Evolutionary conservation across 371 early-diverging fungal genomes (phyloP).

Genomic region (Circinella minor): DNA sequence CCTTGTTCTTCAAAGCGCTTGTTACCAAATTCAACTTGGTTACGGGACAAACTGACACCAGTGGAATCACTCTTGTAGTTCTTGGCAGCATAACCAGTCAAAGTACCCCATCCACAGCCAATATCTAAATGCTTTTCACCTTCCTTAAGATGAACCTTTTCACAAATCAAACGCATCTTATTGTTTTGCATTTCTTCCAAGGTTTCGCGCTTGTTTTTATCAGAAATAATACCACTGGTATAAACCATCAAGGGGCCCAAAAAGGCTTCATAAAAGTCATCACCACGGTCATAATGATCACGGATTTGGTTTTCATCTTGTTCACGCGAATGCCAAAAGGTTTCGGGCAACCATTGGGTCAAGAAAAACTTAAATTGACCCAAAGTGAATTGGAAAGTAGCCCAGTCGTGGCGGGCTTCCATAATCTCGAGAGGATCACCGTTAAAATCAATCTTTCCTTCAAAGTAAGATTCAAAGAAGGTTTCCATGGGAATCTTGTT

Average conservation of each 20-base stretch:
- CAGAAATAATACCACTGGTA: slow-evolving; percentile 91
- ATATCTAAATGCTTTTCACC: slow-evolving; percentile 95
- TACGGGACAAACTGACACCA: slow-evolving; percentile 92
- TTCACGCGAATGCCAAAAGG: slow-evolving; percentile 91
- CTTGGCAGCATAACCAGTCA: slow-evolving; percentile 89
- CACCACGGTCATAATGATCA: slow-evolving; percentile 97
- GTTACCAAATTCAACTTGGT: slow-evolving; percentile 90
- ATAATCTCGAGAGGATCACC: slow-evolving; percentile 87
- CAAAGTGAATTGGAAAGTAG: slow-evolving; percentile 83
- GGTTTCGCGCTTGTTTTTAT: slow-evolving; percentile 76
- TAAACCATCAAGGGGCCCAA: slow-evolving; percentile 95
- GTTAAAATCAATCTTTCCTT: slow-evolving; percentile 90
- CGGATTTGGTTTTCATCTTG: slow-evolving; percentile 97
- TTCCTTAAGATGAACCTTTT: slow-evolving; percentile 84
- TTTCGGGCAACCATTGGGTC: slow-evolving; percentile 94
- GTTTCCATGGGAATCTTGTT: slow-evolving; percentile 96
- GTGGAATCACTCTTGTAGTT: slow-evolving; percentile 86
- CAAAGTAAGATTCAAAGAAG: slow-evolving; percentile 96
- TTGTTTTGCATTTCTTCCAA: slow-evolving; percentile 95
- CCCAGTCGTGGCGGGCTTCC: slow-evolving; percentile 95
- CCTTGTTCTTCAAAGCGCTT: slow-evolving; percentile 85
- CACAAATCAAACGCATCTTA: slow-evolving; percentile 90
- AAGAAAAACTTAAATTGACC: slow-evolving; percentile 91
- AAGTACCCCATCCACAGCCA: slow-evolving; percentile 99
- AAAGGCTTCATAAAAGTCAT: slow-evolving; percentile 96